Conservation (phyloP, 2,329 filamentous ascomycete genomes). For the Scedosporium minutisporum region DNA sequence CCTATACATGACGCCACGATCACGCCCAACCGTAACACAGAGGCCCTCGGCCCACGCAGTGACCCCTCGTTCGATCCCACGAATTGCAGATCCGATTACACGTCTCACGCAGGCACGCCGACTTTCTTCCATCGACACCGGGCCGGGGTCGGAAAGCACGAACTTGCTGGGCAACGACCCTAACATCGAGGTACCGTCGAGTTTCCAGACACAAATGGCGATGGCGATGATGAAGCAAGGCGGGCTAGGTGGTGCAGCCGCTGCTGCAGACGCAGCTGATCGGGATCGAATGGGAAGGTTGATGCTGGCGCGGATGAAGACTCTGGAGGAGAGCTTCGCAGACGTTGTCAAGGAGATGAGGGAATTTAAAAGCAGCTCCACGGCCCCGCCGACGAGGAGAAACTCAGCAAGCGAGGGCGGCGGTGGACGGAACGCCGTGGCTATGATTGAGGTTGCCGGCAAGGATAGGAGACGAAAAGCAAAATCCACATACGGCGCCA, state of each 20-base stretch:
- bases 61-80: conserved; percentile 4
- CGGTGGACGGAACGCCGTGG: conserved; percentile 8
- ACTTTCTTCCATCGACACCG: conserved; percentile 59
- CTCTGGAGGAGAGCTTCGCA: conserved; percentile 79
- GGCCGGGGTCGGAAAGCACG: conserved; percentile 60
- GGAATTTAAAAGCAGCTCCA: conserved; percentile 42
- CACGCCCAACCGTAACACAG: conserved; percentile 45
- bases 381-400: conserved; percentile 36
- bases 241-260: too few species aligned
- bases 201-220: conserved; percentile 73
- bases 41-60: conserved; percentile 12
- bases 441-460: conserved; percentile 25
- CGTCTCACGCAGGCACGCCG: conserved; percentile 25
- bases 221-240: conserved; percentile 53
- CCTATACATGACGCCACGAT: conserved; percentile 33
- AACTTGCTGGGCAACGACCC: conserved; percentile 51
- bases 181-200: conserved; percentile 57
- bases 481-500: conserved; percentile 16
- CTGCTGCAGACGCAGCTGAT: conserved; percentile 27
- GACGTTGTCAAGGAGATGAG: conserved; percentile 79
- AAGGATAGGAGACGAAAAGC: conserved; percentile 17
- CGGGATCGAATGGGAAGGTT: conserved; percentile 67
- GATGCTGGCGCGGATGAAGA: conserved; percentile 85
- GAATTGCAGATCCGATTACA: background rate
- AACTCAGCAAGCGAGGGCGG: conserved; percentile 39